Conservation (phyloP, 192 early-diverging fungal genomes). For the Coemansia biformis region DNA sequence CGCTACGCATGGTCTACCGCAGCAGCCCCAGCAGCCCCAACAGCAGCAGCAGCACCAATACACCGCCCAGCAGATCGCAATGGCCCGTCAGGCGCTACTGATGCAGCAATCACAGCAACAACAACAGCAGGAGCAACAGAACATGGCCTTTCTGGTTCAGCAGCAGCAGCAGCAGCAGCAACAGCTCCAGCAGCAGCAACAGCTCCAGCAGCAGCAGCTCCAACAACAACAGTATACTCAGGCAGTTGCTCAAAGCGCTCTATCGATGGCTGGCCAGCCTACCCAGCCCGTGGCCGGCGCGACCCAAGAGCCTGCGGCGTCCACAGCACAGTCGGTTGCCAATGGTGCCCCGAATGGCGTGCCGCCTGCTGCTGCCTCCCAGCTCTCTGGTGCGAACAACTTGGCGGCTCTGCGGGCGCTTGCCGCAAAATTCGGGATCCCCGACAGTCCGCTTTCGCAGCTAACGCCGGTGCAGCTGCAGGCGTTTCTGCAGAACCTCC, state of each 20-base stretch:
- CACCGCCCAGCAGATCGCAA: slow-evolving; percentile 26
- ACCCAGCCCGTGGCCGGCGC: too few species aligned
- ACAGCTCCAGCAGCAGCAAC: too few species aligned
- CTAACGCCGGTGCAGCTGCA: slow-evolving; percentile 30
- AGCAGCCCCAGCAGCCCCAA: slow-evolving; percentile 16
- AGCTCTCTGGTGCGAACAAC: background rate
- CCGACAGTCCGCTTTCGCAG: slow-evolving; percentile 15
- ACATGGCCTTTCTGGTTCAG: slow-evolving; percentile 16
- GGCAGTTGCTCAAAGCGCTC: too few species aligned
- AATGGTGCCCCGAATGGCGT: slow-evolving; percentile 3
- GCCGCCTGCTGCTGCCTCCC: background rate
- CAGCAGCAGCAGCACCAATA: slow-evolving; percentile 10
- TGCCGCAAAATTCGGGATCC: slow-evolving; percentile 30
- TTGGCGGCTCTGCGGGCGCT: slow-evolving; percentile 23
- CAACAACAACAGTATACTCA: too few species aligned
- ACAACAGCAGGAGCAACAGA: too few species aligned
- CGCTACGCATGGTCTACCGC: slow-evolving; percentile 13
- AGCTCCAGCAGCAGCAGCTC: too few species aligned
- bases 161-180: slow-evolving; percentile 17
- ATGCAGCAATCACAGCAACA: slow-evolving; percentile 20
- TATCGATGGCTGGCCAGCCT: too few species aligned
- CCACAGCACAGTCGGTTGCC: slow-evolving; percentile 7
- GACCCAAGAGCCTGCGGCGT: too few species aligned
- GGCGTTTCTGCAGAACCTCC: slow-evolving; percentile 25
- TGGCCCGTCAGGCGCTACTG: slow-evolving; percentile 25